Evolutionary conservation across 208 protist species (phyloP), one percentile per base, ranked within the genome.

Genomic region (Histomonas meleagridis): DNA sequence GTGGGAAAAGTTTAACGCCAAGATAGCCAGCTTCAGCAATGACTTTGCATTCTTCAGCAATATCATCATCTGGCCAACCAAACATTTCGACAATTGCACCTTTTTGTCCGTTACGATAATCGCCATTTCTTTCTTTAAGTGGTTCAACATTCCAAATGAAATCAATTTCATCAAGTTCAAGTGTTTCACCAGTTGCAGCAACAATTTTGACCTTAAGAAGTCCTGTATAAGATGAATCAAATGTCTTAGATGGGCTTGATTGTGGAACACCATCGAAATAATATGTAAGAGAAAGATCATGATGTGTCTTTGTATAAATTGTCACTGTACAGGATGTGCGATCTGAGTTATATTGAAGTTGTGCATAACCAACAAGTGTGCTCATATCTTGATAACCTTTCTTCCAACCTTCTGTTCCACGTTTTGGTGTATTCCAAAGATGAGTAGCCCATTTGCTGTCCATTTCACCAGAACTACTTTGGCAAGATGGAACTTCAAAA

Each of bases 31-130:
- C 46, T 62, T 90, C 79, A 26, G 79, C 79, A 46, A 90, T 62
- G 1, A 21, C 18, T 12, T 62, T 90, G 53, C 79, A 90, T 62
- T 90, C 79, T 38, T 65, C 7, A 12, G 46, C 79, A 90, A 90
- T 90, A 32, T 90, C 79, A 28, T 79, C 70, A 79, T 79, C 70
- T 53, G 93, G 93, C 93, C 93, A 94, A 4, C 93, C 95, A 91
- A 95, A 95, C 0, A 95, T 4, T 51, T 95, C 94, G 55, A 95
- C 94, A 10, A 95, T 94, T 43, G 93, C 94, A 46, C 94, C 94
- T 51, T 95, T 95, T 81, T 95, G 95, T 28, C 94, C 94, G 14
- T 94, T 92, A n/a, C 93, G 46, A 70, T 93, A 96, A 60, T 95
- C 93, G 53, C 94, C 94, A 35, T 21, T 53, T 32, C 55, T 9